Conservation (phyloP, 179 eudicot species). For the Heliamphora pulchella region DNA sequence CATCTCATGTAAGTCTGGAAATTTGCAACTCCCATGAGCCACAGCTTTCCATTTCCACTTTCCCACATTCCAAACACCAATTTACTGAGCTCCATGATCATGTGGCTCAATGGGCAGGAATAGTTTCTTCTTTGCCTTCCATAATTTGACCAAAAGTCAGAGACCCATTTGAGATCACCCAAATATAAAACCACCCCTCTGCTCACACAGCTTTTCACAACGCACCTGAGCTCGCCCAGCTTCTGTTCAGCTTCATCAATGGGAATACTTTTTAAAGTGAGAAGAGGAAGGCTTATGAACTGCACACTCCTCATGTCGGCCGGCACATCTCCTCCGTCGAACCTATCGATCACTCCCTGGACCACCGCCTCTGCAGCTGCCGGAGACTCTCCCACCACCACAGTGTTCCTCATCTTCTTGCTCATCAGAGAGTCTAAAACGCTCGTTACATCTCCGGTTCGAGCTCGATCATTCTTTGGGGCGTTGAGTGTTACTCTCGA, state of each 20-base stretch:
- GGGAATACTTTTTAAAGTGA: constrained; percentile 34
- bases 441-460: constrained; percentile 25
- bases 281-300: constrained; percentile 43
- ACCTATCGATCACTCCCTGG: constrained; percentile 41
- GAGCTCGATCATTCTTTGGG: constrained; percentile 2
- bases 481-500: background rate
- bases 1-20: constrained; percentile 68
- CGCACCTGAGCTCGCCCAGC: constrained; percentile 41
- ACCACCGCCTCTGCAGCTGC: constrained; percentile 35
- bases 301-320: constrained; percentile 39
- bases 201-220: constrained; percentile 39
- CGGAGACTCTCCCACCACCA: constrained; percentile 42
- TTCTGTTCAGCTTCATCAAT: constrained; percentile 52
- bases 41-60: constrained; percentile 41
- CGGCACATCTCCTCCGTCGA: constrained; percentile 52
- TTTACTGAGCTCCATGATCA: constrained; percentile 59
- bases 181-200: constrained; percentile 64
- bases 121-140: constrained; percentile 30
- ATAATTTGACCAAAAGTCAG: constrained; percentile 44
- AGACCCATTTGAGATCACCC: constrained; percentile 69
- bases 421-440: constrained; percentile 30
- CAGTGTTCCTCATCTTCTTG: constrained; percentile 26
- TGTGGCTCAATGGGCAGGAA: constrained; percentile 61
- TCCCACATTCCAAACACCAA: constrained; percentile 35
- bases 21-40: constrained; percentile 67